These are phyloP conservation scores for Misopates orontium DNA, from an alignment of 257 asterid genomes.

Conservation along the genomic window DNA sequence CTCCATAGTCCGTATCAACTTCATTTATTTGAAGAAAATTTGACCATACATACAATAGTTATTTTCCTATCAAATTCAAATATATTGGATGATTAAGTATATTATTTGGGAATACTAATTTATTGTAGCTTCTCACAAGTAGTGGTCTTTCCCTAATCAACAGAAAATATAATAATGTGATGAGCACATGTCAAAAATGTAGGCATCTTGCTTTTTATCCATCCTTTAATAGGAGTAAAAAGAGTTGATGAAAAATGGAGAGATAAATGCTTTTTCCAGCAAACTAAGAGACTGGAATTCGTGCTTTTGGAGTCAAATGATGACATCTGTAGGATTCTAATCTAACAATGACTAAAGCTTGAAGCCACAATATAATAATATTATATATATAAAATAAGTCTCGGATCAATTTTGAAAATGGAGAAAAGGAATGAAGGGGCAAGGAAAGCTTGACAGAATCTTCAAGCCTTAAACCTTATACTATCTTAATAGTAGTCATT, in stretches of 20 bases:
- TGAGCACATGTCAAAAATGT: slow-evolving; percentile 63
- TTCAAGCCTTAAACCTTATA: slow-evolving; percentile 5
- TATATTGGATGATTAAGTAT: neutral
- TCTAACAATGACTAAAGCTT: slow-evolving; percentile 23
- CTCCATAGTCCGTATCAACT: slow-evolving; percentile 10
- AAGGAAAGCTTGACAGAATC: slow-evolving; percentile 17
- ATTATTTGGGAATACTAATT: too few relatives aligned
- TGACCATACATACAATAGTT: neutral
- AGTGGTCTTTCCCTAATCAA: neutral
- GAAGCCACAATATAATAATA: neutral
- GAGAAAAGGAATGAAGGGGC: slow-evolving; percentile 20
- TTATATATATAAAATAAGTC: neutral
- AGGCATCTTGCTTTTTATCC: slow-evolving; percentile 64
- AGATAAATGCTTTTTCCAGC: slow-evolving; percentile 48
- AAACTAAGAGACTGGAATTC: slow-evolving; percentile 38
- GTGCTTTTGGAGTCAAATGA: slow-evolving; percentile 52
- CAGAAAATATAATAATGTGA: slow-evolving; percentile 32
- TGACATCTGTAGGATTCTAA: slow-evolving; percentile 31
- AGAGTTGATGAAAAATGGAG: slow-evolving; percentile 48
- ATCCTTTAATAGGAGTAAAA: slow-evolving; percentile 55
- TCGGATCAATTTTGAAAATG: slow-evolving; percentile 29
- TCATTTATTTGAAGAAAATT: neutral
- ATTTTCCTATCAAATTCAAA: neutral
- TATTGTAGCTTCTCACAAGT: neutral
- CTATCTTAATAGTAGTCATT: neutral